Percentiles rank a stretch among this genome's conserved stretches.
phyloP scores from a whole-genome alignment of 208 protist genomes.

The Trypanosoma theileri region DNA sequence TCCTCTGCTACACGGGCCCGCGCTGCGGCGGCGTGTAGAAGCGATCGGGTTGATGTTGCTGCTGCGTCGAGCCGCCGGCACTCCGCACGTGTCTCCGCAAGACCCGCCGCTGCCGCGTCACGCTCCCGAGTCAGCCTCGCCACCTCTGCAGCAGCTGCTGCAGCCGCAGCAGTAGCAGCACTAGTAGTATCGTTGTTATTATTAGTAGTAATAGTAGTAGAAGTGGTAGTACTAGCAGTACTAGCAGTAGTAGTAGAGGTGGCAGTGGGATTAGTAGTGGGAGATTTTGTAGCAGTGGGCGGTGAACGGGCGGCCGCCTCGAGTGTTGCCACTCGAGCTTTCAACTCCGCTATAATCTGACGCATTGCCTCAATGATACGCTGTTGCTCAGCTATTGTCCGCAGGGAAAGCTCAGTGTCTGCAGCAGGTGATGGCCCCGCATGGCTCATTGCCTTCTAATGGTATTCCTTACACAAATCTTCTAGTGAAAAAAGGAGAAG shows the following conservation, averaged over 20 bases:
- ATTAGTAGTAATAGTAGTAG: not conserved
- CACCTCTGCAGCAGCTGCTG: not conserved
- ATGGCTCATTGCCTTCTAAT: constrained; percentile 9
- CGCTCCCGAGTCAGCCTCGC: constrained; percentile 17
- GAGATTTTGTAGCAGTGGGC: not conserved
- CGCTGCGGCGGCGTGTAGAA: constrained; percentile 26
- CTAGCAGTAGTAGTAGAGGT: not conserved
- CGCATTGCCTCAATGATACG: constrained; percentile 59
- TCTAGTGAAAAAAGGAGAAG: not conserved
- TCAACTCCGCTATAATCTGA: constrained; percentile 49
- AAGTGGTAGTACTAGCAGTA: not conserved
- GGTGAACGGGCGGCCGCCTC: constrained; percentile 11
- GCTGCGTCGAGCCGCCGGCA: constrained; percentile 22
- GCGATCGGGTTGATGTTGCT: constrained; percentile 20
- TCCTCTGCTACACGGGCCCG: constrained; percentile 31
- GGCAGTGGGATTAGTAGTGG: not conserved
- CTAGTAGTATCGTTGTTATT: not conserved
- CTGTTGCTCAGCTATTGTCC: constrained; percentile 75
- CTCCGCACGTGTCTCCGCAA: constrained; percentile 15
- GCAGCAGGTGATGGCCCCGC: constrained; percentile 12
- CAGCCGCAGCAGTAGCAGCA: not conserved
- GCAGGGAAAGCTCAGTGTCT: constrained; percentile 40
- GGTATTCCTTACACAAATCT: not conserved
- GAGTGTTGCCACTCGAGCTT: constrained; percentile 31
- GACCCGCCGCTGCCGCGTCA: constrained; percentile 19